Conservation (phyloP, 1,284 basidiomycete genomes). For the Ustilago nuda region DNA sequence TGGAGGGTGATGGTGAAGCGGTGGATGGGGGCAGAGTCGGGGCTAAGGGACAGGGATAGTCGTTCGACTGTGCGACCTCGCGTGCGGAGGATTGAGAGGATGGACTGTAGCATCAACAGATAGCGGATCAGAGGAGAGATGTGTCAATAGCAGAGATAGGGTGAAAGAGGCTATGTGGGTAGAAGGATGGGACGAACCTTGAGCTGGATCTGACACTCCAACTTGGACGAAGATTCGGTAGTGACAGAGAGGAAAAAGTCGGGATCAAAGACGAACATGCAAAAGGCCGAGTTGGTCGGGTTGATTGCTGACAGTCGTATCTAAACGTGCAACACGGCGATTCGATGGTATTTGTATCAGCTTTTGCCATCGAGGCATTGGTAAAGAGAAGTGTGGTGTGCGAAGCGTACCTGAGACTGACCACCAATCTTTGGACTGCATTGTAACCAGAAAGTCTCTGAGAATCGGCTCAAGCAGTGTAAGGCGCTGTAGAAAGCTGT, state of each 20-base stretch:
- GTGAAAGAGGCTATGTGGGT: too few relatives aligned
- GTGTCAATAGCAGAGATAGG: too few relatives aligned
- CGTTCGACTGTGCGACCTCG: constrained; percentile 46
- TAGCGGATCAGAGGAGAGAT: too few relatives aligned
- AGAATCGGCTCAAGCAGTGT: constrained; percentile 40
- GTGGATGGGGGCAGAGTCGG: constrained; percentile 14
- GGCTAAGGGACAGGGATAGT: constrained; percentile 34
- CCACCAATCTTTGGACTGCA: constrained; percentile 21
- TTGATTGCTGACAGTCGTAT: constrained; percentile 62
- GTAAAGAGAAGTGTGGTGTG: background rate
- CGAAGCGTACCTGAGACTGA: constrained; percentile 17
- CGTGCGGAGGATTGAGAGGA: constrained; percentile 53
- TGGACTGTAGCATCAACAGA: constrained; percentile 13
- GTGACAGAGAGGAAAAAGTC: constrained; percentile 53
- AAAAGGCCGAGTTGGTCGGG: constrained; percentile 60
- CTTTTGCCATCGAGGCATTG: background rate
- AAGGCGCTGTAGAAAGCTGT: constrained; percentile 43
- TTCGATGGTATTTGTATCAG: background rate
- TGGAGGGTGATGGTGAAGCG: constrained; percentile 49
- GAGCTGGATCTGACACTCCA: constrained; percentile 58
- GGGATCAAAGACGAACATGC: constrained; percentile 53
- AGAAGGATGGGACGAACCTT: constrained; percentile 16
- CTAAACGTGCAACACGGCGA: constrained; percentile 5
- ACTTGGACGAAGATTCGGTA: constrained; percentile 10
- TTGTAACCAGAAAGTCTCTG: constrained; percentile 50